These are phyloP conservation scores for Nitzschia inconspicua DNA, from an alignment of 108 stramenopile species.

Conservation along the genomic window DNA sequence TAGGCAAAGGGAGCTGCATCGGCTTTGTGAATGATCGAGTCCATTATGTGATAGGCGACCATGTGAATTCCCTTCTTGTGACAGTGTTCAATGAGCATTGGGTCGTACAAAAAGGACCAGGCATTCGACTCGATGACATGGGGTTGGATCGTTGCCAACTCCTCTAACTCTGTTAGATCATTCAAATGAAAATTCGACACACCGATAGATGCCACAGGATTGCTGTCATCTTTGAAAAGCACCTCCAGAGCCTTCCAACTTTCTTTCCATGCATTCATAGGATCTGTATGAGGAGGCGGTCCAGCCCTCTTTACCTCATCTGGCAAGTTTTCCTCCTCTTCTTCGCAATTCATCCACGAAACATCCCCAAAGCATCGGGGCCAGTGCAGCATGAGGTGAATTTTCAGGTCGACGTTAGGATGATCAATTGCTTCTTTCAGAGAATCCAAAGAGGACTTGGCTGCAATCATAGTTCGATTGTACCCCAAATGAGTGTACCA, in stretches of 20 bases:
- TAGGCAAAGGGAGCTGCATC: slow-evolving; percentile 29
- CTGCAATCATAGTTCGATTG: slow-evolving; percentile 69
- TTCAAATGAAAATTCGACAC: slow-evolving; percentile 80
- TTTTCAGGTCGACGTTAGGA: slow-evolving; percentile 35
- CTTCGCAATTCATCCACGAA: slow-evolving; percentile 82
- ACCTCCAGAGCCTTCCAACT: slow-evolving; percentile 84
- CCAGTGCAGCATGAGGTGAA: slow-evolving; percentile 86
- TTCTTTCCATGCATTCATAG: slow-evolving; percentile 72
- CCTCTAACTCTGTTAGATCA: slow-evolving; percentile 55
- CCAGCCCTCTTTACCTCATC: slow-evolving; percentile 53
- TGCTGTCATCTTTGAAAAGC: slow-evolving; percentile 30
- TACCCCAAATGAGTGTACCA: slow-evolving; percentile 92
- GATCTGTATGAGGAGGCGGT: slow-evolving; percentile 69
- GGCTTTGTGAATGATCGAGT: slow-evolving; percentile 35
- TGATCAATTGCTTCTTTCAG: slow-evolving; percentile 38
- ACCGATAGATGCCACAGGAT: slow-evolving; percentile 71
- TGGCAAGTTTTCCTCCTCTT: slow-evolving; percentile 61
- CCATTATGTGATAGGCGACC: slow-evolving; percentile 68
- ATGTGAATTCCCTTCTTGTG: slow-evolving; percentile 54
- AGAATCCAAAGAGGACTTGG: slow-evolving; percentile 46
- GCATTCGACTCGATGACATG: slow-evolving; percentile 70
- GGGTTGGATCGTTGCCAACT: slow-evolving; percentile 41
- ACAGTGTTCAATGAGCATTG: slow-evolving; percentile 48
- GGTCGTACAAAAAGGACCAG: slow-evolving; percentile 74
- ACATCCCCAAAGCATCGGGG: slow-evolving; percentile 74